Evolutionary conservation across 345 rosid species (phyloP).

Genomic region (Eucalyptus coolabah): DNA sequence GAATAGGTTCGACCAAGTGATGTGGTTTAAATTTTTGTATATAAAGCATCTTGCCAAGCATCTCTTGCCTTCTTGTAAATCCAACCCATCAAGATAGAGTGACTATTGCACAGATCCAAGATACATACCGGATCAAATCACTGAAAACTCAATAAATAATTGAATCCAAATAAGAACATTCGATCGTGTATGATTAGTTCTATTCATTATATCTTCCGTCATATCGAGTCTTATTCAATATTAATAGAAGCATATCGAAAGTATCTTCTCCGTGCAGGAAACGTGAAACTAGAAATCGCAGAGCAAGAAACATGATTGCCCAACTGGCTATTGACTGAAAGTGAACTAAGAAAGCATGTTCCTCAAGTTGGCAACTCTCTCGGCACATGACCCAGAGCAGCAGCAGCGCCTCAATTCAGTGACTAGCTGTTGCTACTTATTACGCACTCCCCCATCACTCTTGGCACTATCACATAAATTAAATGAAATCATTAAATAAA

Average conservation of each 20-base stretch:
- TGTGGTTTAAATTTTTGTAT: neutral
- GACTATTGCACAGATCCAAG: neutral
- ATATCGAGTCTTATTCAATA: fast-evolving
- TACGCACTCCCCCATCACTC: neutral
- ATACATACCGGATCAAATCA: neutral
- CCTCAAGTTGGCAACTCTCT: neutral
- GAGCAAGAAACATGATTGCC: neutral
- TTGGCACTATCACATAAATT: neutral
- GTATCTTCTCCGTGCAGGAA: neutral
- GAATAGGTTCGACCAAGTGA: neutral
- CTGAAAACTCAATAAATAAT: neutral
- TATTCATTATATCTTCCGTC: fast-evolving
- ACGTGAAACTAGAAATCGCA: neutral
- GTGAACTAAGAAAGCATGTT: neutral
- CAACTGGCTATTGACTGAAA: neutral
- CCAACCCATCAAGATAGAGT: neutral
- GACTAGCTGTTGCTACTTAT: neutral
- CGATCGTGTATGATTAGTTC: neutral
- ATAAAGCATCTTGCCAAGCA: neutral
- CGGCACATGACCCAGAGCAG: neutral
- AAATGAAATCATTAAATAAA: neutral
- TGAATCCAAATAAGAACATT: neutral
- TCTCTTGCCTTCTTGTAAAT: neutral
- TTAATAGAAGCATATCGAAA: too few species aligned
- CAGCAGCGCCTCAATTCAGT: neutral